Evolutionary conservation across 2,329 filamentous ascomycete genomes (phyloP).

Genomic region (Colletotrichum tofieldiae): DNA sequence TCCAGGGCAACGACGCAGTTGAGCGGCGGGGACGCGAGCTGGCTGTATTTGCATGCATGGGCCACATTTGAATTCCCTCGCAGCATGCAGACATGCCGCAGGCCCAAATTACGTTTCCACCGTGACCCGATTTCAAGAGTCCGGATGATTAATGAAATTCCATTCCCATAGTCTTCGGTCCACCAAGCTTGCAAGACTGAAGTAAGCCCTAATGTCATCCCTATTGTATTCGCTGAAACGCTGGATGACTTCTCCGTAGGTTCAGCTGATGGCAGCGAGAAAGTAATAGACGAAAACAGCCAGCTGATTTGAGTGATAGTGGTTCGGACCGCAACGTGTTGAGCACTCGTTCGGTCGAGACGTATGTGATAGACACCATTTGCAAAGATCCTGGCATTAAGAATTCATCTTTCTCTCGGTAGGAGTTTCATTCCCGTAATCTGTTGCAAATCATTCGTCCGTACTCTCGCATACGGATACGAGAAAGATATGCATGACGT

Average conservation of each 20-base stretch:
- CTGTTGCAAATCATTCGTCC: background rate
- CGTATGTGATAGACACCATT: background rate
- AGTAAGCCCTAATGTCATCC: too few species aligned
- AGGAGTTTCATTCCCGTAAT: background rate
- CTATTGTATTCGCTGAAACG: too few species aligned
- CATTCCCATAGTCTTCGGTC: too few species aligned
- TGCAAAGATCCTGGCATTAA: background rate
- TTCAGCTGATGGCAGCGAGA: background rate
- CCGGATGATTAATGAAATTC: too few species aligned
- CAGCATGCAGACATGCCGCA: background rate
- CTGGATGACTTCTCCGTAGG: background rate
- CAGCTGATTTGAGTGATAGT: too few species aligned
- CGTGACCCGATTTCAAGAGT: background rate
- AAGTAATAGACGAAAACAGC: background rate
- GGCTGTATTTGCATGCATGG: background rate
- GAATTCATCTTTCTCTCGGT: background rate
- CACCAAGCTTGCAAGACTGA: too few species aligned
- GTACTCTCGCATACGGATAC: background rate
- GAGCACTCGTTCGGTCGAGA: background rate
- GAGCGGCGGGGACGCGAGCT: slow-evolving; percentile 2
- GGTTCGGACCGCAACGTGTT: slow-evolving; percentile 15
- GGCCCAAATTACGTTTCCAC: background rate
- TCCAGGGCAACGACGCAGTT: background rate
- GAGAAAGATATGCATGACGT: background rate
- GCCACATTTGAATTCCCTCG: background rate